These are phyloP conservation scores for Xylariaceae sp. DNA, from an alignment of 2,329 filamentous ascomycete genomes.

Conservation along the genomic window DNA sequence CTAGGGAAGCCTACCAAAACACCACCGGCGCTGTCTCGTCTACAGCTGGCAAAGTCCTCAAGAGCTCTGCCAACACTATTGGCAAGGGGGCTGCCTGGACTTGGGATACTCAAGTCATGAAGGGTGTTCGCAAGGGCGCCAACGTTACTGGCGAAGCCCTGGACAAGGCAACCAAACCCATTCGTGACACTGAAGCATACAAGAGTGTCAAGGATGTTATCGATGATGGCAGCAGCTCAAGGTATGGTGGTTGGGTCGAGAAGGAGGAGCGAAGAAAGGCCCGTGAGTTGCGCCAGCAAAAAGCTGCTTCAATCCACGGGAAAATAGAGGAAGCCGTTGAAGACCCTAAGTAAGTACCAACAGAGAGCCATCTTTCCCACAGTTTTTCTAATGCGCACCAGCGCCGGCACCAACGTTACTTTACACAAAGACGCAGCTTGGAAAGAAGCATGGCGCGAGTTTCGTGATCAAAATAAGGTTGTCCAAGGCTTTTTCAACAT, in stretches of 20 bases:
- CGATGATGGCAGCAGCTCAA: constrained; percentile 91
- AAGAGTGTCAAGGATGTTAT: constrained; percentile 94
- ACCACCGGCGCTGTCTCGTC: constrained; percentile 79
- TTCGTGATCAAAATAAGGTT: constrained; percentile 83
- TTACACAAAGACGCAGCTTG: constrained; percentile 95
- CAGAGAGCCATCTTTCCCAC: constrained; percentile 1
- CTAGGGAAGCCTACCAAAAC: constrained; percentile 80
- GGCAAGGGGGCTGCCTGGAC: constrained; percentile 94
- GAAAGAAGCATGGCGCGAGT: constrained; percentile 98
- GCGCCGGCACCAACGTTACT: constrained; percentile 90
- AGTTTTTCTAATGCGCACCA: constrained; percentile 39
- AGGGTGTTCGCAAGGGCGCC: constrained; percentile 82
- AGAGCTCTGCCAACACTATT: constrained; percentile 79
- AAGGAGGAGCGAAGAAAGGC: constrained; percentile 86
- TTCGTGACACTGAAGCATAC: constrained; percentile 90
- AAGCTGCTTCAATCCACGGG: constrained; percentile 47
- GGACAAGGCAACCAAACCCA: constrained; percentile 91
- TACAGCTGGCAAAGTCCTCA: constrained; percentile 74
- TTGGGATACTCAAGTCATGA: constrained; percentile 92
- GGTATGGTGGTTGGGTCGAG: constrained; percentile 95
- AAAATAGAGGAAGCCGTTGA: constrained; percentile 65
- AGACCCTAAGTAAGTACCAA: constrained; percentile 72
- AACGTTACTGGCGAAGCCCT: constrained; percentile 80
- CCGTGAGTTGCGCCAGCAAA: constrained; percentile 69
- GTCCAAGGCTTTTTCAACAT: constrained; percentile 85